These are phyloP conservation scores for Volvariella volvacea DNA, from an alignment of 1,284 basidiomycete genomes.

Conservation along the genomic window DNA sequence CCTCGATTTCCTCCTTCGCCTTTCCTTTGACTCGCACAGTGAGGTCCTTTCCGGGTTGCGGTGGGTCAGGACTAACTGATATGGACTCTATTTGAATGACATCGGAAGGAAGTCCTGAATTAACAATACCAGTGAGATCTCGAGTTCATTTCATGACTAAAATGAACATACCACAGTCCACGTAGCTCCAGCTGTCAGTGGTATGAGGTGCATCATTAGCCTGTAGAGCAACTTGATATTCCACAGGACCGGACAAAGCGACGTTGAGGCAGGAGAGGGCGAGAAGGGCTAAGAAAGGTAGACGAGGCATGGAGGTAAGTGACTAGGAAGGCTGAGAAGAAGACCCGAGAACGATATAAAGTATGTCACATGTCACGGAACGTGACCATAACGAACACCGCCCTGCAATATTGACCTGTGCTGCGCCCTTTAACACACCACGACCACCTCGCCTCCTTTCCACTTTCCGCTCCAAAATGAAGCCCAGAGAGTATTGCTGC, in stretches of 20 bases:
- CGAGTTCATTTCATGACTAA: conserved; percentile 2
- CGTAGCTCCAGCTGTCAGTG: conserved; percentile 45
- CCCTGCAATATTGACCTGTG: background rate
- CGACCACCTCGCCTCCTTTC: conserved; percentile 10
- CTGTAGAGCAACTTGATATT: conserved; percentile 34
- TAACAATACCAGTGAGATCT: conserved; percentile 2
- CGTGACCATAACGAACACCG: background rate
- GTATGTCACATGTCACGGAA: conserved; percentile 1
- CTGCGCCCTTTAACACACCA: background rate
- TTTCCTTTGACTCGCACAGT: conserved; percentile 71
- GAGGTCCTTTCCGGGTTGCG: conserved; percentile 74
- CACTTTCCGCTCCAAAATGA: conserved; percentile 33
- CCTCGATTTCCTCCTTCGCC: conserved; percentile 59
- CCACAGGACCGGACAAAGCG: conserved; percentile 24
- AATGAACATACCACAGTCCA: conserved; percentile 44
- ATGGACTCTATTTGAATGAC: conserved; percentile 61
- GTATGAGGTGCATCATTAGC: conserved; percentile 25
- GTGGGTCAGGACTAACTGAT: conserved; percentile 72
- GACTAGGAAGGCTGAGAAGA: conserved; percentile 8
- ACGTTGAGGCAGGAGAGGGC: conserved; percentile 17
- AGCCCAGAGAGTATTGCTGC: conserved; percentile 71
- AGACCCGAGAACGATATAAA: background rate
- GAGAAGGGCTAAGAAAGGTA: conserved; percentile 24
- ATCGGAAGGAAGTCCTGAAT: conserved; percentile 40
- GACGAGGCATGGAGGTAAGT: conserved; percentile 17